Conservation (phyloP, 1,284 basidiomycete species). For the Cronartium ribicola region DNA sequence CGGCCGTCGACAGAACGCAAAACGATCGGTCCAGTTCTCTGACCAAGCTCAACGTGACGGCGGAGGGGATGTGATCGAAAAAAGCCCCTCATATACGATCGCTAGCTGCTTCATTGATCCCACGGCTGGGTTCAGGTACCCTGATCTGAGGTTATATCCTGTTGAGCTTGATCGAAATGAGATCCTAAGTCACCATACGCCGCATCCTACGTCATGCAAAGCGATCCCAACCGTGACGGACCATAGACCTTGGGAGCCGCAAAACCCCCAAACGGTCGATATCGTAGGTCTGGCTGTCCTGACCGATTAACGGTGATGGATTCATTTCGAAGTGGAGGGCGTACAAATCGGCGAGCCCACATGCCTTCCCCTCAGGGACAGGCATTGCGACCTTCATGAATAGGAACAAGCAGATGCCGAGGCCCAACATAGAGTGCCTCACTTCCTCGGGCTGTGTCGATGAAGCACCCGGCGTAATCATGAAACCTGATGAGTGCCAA, state of each 20-base stretch:
- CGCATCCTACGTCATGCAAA: conserved; percentile 1
- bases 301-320: conserved; percentile 2
- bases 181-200: not conserved
- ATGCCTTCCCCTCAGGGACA: not conserved
- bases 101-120: conserved; percentile 2
- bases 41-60: not conserved
- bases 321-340: conserved; percentile 3
- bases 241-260: not conserved
- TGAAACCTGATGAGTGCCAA: too few species aligned
- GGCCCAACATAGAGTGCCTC: too few species aligned
- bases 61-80: not conserved
- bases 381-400: too few species aligned
- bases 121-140: conserved; percentile 1
- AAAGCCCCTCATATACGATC: conserved; percentile 7
- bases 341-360: not conserved
- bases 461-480: too few species aligned
- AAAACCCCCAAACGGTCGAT: not conserved
- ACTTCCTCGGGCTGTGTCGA: too few species aligned
- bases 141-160: not conserved
- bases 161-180: conserved; percentile 1
- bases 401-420: too few species aligned
- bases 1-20: too few species aligned
- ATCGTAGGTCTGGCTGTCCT: not conserved
- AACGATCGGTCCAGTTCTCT: too few species aligned
- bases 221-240: not conserved